Evolutionary conservation across 805 yeast genomes (phyloP), one percentile per base, ranked within the genome.

Genomic region (Zygosaccharomyces pseudorouxii): DNA sequence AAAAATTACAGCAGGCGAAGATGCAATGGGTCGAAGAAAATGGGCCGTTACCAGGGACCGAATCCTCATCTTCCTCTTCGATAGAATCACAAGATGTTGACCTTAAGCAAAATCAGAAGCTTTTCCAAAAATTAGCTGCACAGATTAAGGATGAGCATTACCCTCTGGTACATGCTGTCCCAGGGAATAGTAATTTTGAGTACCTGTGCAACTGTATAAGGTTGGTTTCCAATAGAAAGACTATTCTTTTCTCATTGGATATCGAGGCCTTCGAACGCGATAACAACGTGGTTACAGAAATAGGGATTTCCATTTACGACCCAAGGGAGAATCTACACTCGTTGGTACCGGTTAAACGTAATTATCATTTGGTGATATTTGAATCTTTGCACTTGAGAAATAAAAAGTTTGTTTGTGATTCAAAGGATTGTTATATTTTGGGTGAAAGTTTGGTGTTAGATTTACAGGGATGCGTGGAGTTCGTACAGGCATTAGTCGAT

Each of bases 231-330:
- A 30, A 57, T 2, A 57, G 54, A 37, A 52, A 51, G 27, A 59
- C 68, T 6, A 65, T 70, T 3, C 64, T 76, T n/a, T 67, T 80
- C 43, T 68, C 76, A 11, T 62, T 81, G 39, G 86, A 81, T 59
- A 67, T 79, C 2, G 86, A 81, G 58, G 84, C 84, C 0, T 79
- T 63, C 66, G 86, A 81, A 56, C 51, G 56, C 20, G 63, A 75
- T 52, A 65, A 64, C 11, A 57, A 66, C 18, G 49, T 63, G 6
- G 67, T 81, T 6, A 80, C 84, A 0, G 86, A 81, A 55, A 72
- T 81, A 40, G 86, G 86, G 1, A 68, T 81, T 1, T 66, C 81
- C 4, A 73, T 81, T 2, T 79, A 72, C 57, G 83, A 80, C 54
- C 84, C 85, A 4, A 58, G 75, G 20, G 69, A 64, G 37, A 80